Conservation (phyloP, 495 filamentous ascomycete genomes). For the Clohesyomyces aquaticus region DNA sequence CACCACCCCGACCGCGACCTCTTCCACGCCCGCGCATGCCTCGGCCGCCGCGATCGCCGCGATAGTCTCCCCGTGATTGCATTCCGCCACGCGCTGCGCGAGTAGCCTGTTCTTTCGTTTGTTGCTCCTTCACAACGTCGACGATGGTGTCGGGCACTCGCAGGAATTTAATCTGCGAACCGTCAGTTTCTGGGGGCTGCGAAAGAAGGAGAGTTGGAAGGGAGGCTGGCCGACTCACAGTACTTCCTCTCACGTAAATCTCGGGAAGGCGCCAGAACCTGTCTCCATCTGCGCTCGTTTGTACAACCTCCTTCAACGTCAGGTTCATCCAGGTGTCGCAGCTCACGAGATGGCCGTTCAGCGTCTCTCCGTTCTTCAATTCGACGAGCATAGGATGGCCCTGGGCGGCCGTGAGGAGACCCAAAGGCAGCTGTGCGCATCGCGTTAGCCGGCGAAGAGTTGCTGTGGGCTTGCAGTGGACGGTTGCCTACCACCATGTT, state of each 20-base stretch:
- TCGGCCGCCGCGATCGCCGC: slow-evolving; percentile 62
- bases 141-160: slow-evolving; percentile 94
- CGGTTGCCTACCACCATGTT: slow-evolving; percentile 2
- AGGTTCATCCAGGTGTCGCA: slow-evolving; percentile 99
- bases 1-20: slow-evolving; percentile 50
- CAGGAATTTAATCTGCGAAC: slow-evolving; percentile 89
- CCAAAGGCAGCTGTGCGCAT: slow-evolving; percentile 74
- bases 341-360: slow-evolving; percentile 92
- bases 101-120: slow-evolving; percentile 61
- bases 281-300: slow-evolving; percentile 93
- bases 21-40: slow-evolving; percentile 60
- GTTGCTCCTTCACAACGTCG: slow-evolving; percentile 89
- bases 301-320: slow-evolving; percentile 95
- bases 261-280: slow-evolving; percentile 89
- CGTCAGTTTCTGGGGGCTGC: slow-evolving; percentile 20
- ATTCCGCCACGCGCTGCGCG: slow-evolving; percentile 59
- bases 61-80: slow-evolving; percentile 24
- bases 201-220: too few relatives aligned
- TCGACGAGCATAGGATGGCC: slow-evolving; percentile 99
- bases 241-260: slow-evolving; percentile 95
- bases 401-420: slow-evolving; percentile 90
- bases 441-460: not conserved
- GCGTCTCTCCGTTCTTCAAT: slow-evolving; percentile 96
- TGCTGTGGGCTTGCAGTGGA: not conserved
- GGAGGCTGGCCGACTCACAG: slow-evolving; percentile 68